Base-by-base conservation (phyloP, 345 rosid genomes). In the Kandelia obovata region DNA sequence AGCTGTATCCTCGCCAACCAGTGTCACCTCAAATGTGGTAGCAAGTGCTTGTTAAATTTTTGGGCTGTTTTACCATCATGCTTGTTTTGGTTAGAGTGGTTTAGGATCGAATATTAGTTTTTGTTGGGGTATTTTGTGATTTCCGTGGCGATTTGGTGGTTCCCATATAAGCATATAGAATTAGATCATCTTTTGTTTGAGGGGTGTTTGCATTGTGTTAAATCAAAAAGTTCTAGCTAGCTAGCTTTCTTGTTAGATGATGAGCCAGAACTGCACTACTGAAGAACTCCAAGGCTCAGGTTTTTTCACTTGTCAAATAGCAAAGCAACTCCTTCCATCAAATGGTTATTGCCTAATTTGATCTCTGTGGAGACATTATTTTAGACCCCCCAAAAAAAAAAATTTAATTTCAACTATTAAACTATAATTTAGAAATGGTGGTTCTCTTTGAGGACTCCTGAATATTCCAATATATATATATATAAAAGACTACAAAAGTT, bases 1-100 rank as follows among this genome's bases (percentile, higher is more conserved):
- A 13, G 73, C 52, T 34, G 73, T 46, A 46, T 69, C 62, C 16
- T 73, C 73, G 5, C 79, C 68, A 37, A 69, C 72, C 37, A 72
- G 58, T 16, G 62, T 39, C 13, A 31, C 56, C 30, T 61, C 75
- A 6, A 78, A 64, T 26, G 80, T 63, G 23, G 71, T 77, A 47
- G 83, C 83, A n/a, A 75, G 83, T 65, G 85, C 85, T 66, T 83
- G 85, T 77, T 88, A 61, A 56, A 84, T 21, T 61, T 68, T 65
- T 64, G n/a, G 51, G 37, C 0, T 3, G 58, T 62, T 20, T 55
- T 11, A 9, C 43, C 10, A 20, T 62, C 32, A 11, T 15, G 58
- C 47, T 65, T 70, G 61, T 28, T 27, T n/a, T 61, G 35, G 62
- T 19, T 19, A 31, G 34, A 62, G 64, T 55, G 58, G 8, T 11